phyloP scores from a whole-genome alignment of 2,329 filamentous ascomycete genomes.

The Arachnopeziza araneosa region DNA sequence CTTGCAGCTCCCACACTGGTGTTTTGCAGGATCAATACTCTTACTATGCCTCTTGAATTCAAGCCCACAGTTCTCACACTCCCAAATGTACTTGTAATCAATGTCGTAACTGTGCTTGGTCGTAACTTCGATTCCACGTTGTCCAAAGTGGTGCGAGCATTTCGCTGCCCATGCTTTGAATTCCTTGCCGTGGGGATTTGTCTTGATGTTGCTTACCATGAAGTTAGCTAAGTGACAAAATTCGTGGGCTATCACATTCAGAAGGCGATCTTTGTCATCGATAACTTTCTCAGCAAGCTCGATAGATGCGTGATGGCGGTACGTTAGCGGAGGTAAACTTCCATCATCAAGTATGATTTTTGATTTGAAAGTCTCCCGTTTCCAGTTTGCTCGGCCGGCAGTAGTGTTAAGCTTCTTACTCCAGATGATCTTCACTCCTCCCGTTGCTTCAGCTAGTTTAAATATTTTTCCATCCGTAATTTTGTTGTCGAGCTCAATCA shows the following conservation, averaged over 20 bases:
- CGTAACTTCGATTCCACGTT: conserved; percentile 68
- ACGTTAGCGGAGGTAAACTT: conserved; percentile 13
- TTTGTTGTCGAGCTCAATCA: conserved; percentile 60
- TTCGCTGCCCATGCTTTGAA: conserved; percentile 71
- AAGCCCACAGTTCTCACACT: conserved; percentile 60
- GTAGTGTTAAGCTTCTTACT: conserved; percentile 74
- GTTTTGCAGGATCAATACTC: conserved; percentile 67
- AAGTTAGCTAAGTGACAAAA: conserved; percentile 94
- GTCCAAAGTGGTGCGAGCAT: conserved; percentile 50
- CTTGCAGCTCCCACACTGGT: conserved; percentile 75
- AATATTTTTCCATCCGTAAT: conserved; percentile 58
- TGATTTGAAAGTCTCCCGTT: conserved; percentile 47
- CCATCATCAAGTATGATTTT: conserved; percentile 14
- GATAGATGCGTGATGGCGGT: conserved; percentile 65
- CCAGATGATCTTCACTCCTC: conserved; percentile 69
- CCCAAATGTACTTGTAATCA: conserved; percentile 88
- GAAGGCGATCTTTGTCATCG: conserved; percentile 65
- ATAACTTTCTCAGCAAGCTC: conserved; percentile 89
- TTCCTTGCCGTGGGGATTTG: conserved; percentile 74
- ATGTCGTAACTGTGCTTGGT: conserved; percentile 89
- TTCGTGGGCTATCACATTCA: conserved; percentile 93
- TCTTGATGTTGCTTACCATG: conserved; percentile 71
- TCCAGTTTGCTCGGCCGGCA: conserved; percentile 71
- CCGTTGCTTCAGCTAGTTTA: conserved; percentile 54
- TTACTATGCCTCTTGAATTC: conserved; percentile 82